Conservation (phyloP, 192 early-diverging fungal species). For the Phlyctochytrium planicorne region DNA sequence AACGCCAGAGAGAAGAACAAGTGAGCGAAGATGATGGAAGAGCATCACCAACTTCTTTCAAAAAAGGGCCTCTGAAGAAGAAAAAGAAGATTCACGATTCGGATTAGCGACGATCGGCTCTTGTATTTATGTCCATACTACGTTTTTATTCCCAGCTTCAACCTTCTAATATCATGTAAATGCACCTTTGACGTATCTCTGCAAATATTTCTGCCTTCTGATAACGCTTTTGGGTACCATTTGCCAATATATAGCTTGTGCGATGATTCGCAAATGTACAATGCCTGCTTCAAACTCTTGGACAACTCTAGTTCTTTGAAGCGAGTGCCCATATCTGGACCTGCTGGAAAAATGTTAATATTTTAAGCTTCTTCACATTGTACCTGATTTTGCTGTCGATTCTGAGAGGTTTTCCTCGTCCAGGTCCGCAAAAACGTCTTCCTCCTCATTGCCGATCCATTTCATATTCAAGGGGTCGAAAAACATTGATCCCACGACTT, state of each 20-base stretch:
- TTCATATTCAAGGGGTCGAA: conserved; percentile 53
- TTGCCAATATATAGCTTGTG: conserved; percentile 55
- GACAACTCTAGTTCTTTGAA: conserved; percentile 20
- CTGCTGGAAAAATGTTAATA: neutral
- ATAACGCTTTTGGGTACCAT: conserved; percentile 52
- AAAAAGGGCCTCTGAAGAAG: neutral
- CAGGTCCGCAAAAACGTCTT: conserved; percentile 47
- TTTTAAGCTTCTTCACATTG: no score
- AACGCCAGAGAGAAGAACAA: neutral
- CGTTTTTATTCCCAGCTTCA: no score
- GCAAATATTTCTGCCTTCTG: conserved; percentile 29
- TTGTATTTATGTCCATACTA: no score
- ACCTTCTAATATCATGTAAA: conserved; percentile 45
- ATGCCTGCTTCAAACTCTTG: conserved; percentile 26
- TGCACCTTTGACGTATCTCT: conserved; percentile 47
- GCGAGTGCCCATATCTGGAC: no score
- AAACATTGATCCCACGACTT: conserved; percentile 40
- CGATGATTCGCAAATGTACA: conserved; percentile 42
- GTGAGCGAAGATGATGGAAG: neutral
- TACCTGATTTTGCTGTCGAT: neutral
- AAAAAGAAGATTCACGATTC: no score
- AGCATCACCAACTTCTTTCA: neutral
- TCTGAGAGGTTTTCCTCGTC: conserved; percentile 25
- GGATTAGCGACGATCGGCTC: no score
- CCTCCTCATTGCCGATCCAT: conserved; percentile 54